Conservation (phyloP, 2,329 filamentous ascomycete species). For the Venturia aucupariae region DNA sequence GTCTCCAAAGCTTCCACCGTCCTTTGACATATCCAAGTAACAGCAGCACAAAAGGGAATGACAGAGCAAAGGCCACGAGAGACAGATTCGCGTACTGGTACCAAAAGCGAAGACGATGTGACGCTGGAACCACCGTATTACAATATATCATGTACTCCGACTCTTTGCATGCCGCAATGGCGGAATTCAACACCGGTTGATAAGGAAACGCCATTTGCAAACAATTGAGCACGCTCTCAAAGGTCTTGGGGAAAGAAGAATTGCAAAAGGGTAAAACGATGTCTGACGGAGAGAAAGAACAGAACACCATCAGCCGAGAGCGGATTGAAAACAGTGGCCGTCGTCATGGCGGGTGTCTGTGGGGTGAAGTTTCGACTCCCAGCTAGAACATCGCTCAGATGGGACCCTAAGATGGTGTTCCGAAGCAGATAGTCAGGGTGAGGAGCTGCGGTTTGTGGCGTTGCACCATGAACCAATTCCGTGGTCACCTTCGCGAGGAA, state of each 20-base stretch:
- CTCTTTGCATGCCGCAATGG: background rate
- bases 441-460: background rate
- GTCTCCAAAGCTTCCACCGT: conserved; percentile 1
- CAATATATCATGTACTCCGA: conserved; percentile 5
- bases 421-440: background rate
- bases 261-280: no score
- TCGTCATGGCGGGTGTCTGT: background rate
- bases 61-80: background rate
- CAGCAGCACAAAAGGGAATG: conserved; percentile 1
- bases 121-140: background rate
- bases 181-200: background rate
- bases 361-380: background rate
- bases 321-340: background rate
- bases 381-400: background rate
- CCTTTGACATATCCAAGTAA: background rate
- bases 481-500: background rate
- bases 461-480: background rate
- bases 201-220: conserved; percentile 3
- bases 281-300: background rate
- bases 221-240: background rate
- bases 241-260: background rate
- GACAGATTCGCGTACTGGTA: conserved; percentile 7
- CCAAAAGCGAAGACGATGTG: background rate
- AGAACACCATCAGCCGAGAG: background rate
- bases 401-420: background rate